Percentiles rank a stretch among this genome's conserved stretches.
These are phyloP conservation scores for Cucurbitaria berberidis DNA, from an alignment of 2,329 filamentous ascomycete genomes.

Conservation along the genomic window DNA sequence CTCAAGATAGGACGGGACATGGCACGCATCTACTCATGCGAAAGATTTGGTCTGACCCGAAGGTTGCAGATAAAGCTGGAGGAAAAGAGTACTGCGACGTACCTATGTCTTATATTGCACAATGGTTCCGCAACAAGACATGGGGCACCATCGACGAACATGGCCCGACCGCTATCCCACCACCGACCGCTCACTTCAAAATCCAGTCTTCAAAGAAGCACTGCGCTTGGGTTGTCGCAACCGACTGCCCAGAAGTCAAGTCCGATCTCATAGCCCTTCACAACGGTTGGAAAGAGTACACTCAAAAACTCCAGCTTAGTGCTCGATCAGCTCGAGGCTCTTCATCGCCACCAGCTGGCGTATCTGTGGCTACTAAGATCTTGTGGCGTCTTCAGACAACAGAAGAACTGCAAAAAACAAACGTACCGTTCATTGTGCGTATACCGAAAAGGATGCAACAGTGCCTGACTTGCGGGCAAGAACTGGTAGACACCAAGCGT, in stretches of 20 bases:
- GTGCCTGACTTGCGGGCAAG: neutral
- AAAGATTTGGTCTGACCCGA: constrained; percentile 35
- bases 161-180: constrained; percentile 28
- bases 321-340: neutral
- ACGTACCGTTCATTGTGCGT: constrained; percentile 20
- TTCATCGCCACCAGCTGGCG: neutral
- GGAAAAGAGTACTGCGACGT: constrained; percentile 42
- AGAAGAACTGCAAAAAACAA: constrained; percentile 22
- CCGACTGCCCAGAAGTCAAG: constrained; percentile 17
- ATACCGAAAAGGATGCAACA: neutral
- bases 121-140: constrained; percentile 46
- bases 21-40: constrained; percentile 35
- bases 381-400: constrained; percentile 12
- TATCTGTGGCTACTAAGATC: neutral
- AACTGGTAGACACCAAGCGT: neutral
- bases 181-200: constrained; percentile 34
- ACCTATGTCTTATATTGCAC: constrained; percentile 42
- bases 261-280: constrained; percentile 19
- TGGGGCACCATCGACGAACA: constrained; percentile 33
- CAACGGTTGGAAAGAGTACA: constrained; percentile 4
- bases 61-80: constrained; percentile 14
- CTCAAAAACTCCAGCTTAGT: neutral
- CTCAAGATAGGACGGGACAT: constrained; percentile 24
- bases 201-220: constrained; percentile 18
- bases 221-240: constrained; percentile 25